A percentile compares a stretch with the other conserved stretches of the same genome.
phyloP scores from a whole-genome alignment of 1,139 yeast species.

The Saccharomyces hybrid region DNA sequence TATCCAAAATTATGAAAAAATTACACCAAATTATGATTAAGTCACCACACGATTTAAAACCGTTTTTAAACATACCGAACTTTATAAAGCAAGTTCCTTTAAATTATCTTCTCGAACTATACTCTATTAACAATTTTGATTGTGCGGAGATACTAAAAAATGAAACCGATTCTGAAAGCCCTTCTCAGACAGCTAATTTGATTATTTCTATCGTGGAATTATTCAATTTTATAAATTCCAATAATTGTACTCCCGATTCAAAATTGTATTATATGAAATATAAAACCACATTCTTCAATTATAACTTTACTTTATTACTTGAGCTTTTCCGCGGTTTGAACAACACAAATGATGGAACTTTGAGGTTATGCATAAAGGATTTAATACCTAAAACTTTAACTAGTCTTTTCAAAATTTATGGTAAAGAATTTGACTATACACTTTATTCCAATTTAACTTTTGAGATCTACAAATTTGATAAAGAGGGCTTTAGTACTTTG shows the following conservation, averaged over 20 bases:
- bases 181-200: conserved; percentile 14
- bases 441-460: conserved; percentile 20
- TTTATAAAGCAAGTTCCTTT: conserved; percentile 28
- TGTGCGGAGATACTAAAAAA: conserved; percentile 10
- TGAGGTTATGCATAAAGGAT: background rate
- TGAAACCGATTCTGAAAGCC: conserved; percentile 7
- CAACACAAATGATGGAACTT: background rate
- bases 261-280: conserved; percentile 26
- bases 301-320: conserved; percentile 14
- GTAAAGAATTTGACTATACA: conserved; percentile 25
- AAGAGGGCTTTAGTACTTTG: conserved; percentile 12
- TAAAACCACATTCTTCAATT: conserved; percentile 23
- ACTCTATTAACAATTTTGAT: conserved; percentile 28
- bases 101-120: conserved; percentile 25
- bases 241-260: conserved; percentile 10
- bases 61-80: conserved; percentile 19
- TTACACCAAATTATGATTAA: conserved; percentile 20
- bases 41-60: conserved; percentile 28
- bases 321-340: conserved; percentile 4
- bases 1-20: background rate
- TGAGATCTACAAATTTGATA: conserved; percentile 12
- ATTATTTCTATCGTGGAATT: conserved; percentile 4
- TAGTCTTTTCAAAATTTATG: conserved; percentile 18
- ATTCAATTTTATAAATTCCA: conserved; percentile 9
- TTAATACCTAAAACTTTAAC: conserved; percentile 4